These are phyloP conservation scores for Daldinia sp. DNA, from an alignment of 2,329 filamentous ascomycete species.

Conservation along the genomic window DNA sequence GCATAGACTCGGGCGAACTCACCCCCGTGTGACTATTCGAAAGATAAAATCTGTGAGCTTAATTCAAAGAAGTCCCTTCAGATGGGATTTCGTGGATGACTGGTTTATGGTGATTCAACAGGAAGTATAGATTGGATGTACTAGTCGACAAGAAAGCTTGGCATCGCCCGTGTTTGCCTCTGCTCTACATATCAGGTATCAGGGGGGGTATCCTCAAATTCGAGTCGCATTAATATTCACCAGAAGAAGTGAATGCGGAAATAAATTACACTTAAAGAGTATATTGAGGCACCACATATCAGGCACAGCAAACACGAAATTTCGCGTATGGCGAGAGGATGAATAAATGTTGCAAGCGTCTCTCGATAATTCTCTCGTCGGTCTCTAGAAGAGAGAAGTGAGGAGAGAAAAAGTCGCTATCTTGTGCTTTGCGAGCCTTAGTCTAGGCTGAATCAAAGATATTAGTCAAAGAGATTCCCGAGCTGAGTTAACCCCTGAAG, in stretches of 20 bases:
- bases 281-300: neutral
- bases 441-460: conserved; percentile 3
- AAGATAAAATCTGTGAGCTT: conserved; percentile 7
- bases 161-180: conserved; percentile 1
- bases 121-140: neutral
- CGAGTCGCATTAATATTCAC: neutral
- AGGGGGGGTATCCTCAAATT: neutral
- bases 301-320: neutral
- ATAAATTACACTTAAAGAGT: too few species aligned
- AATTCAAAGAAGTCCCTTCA: conserved; percentile 14
- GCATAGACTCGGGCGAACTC: conserved; percentile 15
- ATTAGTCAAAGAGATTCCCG: conserved; percentile 12
- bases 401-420: neutral
- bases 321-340: neutral
- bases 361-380: neutral
- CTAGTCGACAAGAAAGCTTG: conserved; percentile 10
- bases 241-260: neutral
- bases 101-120: conserved; percentile 2
- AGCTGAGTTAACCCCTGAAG: conserved; percentile 29
- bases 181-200: neutral
- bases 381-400: neutral
- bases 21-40: conserved; percentile 23
- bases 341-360: neutral
- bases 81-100: conserved; percentile 1
- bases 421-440: conserved; percentile 3